Base-by-base conservation (phyloP, 441 rosid genomes). In the Adansonia gregorii region DNA sequence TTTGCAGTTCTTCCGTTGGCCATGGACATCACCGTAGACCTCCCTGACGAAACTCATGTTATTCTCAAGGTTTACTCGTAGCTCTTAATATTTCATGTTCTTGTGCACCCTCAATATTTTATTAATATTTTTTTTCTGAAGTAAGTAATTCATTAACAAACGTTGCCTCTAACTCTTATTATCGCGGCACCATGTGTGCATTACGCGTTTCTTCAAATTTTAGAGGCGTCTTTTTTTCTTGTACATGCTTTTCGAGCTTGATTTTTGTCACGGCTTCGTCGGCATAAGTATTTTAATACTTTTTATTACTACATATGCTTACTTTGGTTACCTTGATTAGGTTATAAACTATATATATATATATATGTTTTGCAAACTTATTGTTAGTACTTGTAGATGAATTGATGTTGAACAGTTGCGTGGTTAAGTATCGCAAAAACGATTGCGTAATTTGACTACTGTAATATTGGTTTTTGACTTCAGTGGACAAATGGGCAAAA, bases 1-100 rank as follows among this genome's bases (percentile, higher is more conserved):
- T 67, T 27, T 69, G 88, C 96, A 95, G 99, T 92, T 88, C 94
- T 95, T 70, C 98, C 98, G 46, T 92, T 88, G 58, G 96, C 85
- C 79, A 80, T 87, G 83, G 99, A 95, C 83, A 85, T 95, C 86
- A 83, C 94, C n/a, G 86, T 93, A 9, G 85, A 89, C 79, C 97
- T 95, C 69, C 97, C 97, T 1, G 98, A 92, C 43, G 98, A 92
- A 67, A 90, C 96, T 77, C 89, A 73, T 59, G 90, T 85, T 61
- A 74, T 88, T 73, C 81, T 93, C 68, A 93, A 93, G 97, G 97
- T 93, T 76, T 46, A 86, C 48, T 77, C 74, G 17, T 79, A 22
- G 55, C 43, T 41, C 6, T 35, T 74, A 70, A 19, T 54, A 55
- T 72, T 77, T 72, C 82, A 84, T 78, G 80, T 76, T 83, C 80